Evolutionary conservation across 345 rosid genomes (phyloP).

Genomic region (Physaria fendleri): DNA sequence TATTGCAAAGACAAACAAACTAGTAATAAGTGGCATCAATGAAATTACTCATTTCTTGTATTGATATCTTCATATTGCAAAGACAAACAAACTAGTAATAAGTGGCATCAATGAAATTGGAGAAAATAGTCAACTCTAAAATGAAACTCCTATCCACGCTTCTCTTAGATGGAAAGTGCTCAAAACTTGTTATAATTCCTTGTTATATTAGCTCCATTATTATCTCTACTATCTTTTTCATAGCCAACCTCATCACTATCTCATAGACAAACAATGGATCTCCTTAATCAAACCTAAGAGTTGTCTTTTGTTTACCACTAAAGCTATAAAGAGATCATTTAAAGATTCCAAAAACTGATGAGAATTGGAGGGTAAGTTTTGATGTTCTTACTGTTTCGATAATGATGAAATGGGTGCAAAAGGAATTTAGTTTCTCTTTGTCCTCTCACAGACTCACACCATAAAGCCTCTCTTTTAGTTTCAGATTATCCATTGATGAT

Average conservation of each 20-base stretch:
- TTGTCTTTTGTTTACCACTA: constrained; percentile 12
- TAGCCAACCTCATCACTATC: constrained; percentile 20
- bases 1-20: constrained; percentile 25
- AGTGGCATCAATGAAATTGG: constrained; percentile 17
- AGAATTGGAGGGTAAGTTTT: background rate
- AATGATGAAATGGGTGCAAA: constrained; percentile 11
- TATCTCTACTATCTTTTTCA: constrained; percentile 4
- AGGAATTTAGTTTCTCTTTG: constrained; percentile 3
- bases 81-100: constrained; percentile 25
- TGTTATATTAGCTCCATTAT: constrained; percentile 17
- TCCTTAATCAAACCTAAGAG: background rate
- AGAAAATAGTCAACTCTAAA: constrained; percentile 43
- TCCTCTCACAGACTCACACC: constrained; percentile 20
- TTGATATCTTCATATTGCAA: constrained; percentile 24
- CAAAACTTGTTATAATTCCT: constrained; percentile 30
- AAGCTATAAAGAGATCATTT: background rate
- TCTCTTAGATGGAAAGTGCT: constrained; percentile 27
- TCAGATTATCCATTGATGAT: constrained; percentile 29
- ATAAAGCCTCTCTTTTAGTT: constrained; percentile 13
- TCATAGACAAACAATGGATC: background rate
- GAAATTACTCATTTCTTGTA: constrained; percentile 27
- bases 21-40: constrained; percentile 18
- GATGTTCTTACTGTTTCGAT: background rate
- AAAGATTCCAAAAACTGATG: background rate
- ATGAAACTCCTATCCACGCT: constrained; percentile 32